Evolutionary conservation across 805 yeast genomes (phyloP), one percentile per base, ranked within the genome.

Genomic region (Cyberlindnera subsufficiens): DNA sequence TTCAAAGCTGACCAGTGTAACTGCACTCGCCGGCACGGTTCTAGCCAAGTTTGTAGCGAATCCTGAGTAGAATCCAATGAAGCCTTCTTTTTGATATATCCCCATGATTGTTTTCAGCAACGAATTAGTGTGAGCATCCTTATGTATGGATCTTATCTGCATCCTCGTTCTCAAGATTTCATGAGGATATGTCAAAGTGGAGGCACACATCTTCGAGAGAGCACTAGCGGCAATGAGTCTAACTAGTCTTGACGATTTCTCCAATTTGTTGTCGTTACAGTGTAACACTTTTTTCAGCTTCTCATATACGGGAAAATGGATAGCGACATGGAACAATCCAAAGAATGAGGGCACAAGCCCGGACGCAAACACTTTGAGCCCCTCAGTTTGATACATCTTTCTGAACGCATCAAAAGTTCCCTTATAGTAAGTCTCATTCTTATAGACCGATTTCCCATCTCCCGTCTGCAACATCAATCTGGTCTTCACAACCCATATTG

Each of bases 401-500:
- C 60, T 65, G 56, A 90, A 85, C 1, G 98, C 97, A 61, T 91
- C 91, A 32, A 82, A 42, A 0, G 97, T 86, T 14, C 95, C 89
- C 16, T 65, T 75, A 60, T 93, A 89, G 57, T 75, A 71, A 38
- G 44, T 52, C 20, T 53, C 38, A 11, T 47, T 45, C 40, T 30
- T 35, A 34, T 51, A 42, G n/a, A 47, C 41, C 30, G 53, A 45
- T 11, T 33, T 44, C 10, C 52, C 55, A 30, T 44, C 49, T 7
- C 56, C 53, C 9, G 82, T 81, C 56, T 86, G 96, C 33, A 90
- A 70, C 98, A 93, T 93, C 40, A 93, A 67, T 56, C 99, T 70
- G 1, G 99, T 93, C 61, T 93, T 93, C 27, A 93, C 90, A 36
- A 93, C 98, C 99, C 99, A 93, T 13, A 91, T 86, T 10, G 99